Base-by-base conservation (phyloP, 129 eudicot genomes). In the Helianthus tuberosus region DNA sequence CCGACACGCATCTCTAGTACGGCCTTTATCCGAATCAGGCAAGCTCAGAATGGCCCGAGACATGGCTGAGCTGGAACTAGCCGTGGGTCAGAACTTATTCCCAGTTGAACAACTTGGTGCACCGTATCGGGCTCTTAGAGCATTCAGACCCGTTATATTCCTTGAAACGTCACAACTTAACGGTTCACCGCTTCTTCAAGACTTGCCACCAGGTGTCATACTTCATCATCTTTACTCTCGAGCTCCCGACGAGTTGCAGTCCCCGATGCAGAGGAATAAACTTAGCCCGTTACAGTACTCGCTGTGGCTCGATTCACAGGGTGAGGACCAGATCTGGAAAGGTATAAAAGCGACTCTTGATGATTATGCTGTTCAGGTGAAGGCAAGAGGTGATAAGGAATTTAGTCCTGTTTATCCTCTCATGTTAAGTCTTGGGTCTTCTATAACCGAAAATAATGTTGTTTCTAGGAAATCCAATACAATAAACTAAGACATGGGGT, bases 71-170 rank as follows among this genome's bases (percentile, higher is more conserved):
- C 54, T 93, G 69, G 98, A 93, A 74, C 52, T 93, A 52, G 88
- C 97, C 0, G 98, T 93, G 67, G 96, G 88, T 61, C 98, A 93
- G 74, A 93, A 93, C 71, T 64, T 93, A 82, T 93, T 83, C 73
- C 97, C 98, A 0, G 97, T 93, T 2, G 97, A 93, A 70, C 98
- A 90, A 78, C 97, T 93, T 3, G 98, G 98, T 62, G 85, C 93
- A 8, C 98, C 98, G 0, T 93, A 93, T 60, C 93, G 98, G 3
- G 98, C 98, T 59, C 91, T 93, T n/a, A 65, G 98, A 41, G 98
- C 98, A 11, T 83, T 93, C 47, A 82, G 98, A 11, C 98, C 98
- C 1, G 83, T 90, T 57, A 86, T 93, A 11, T 93, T 93, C 66
- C 75, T 93, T 80, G 98, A 93, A 71, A 90, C 91, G 1, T 81